phyloP scores from a whole-genome alignment of 2,329 filamentous ascomycete genomes.

The Neofusicoccum parvum region DNA sequence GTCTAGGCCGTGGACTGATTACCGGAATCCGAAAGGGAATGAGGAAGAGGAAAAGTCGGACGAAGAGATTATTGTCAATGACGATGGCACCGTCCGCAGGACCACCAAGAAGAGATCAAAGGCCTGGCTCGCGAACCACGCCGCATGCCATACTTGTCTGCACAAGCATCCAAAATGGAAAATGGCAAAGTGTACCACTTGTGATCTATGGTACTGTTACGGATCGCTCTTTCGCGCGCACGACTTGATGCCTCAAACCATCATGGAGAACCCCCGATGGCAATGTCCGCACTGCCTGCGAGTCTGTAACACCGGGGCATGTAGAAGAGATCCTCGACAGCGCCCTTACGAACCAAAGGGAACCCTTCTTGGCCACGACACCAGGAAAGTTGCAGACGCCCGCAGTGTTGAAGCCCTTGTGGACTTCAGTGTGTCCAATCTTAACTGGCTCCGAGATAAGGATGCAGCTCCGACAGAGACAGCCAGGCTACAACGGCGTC shows the following conservation, averaged over 20 bases:
- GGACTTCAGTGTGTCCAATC: conserved; percentile 86
- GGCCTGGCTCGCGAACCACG: conserved; percentile 53
- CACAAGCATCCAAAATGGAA: conserved; percentile 82
- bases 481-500: conserved; percentile 49
- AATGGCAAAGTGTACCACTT: conserved; percentile 77
- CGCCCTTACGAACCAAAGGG: conserved; percentile 83
- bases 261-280: conserved; percentile 82
- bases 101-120: conserved; percentile 62
- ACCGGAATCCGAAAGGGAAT: conserved; percentile 61
- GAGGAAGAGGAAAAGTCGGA: conserved; percentile 50
- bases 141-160: conserved; percentile 78
- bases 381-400: conserved; percentile 83
- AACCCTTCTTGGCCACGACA: conserved; percentile 88
- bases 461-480: conserved; percentile 47
- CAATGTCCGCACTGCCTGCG: conserved; percentile 83
- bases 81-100: conserved; percentile 65
- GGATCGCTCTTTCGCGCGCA: conserved; percentile 91
- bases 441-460: conserved; percentile 73
- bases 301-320: conserved; percentile 85
- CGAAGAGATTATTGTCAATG: conserved; percentile 62
- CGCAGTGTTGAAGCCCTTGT: conserved; percentile 88
- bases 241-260: conserved; percentile 80
- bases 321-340: conserved; percentile 69
- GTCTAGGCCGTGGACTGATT: conserved; percentile 78
- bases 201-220: conserved; percentile 82